Conservation (phyloP, 805 yeast genomes). For the Ogataea polymorpha region DNA sequence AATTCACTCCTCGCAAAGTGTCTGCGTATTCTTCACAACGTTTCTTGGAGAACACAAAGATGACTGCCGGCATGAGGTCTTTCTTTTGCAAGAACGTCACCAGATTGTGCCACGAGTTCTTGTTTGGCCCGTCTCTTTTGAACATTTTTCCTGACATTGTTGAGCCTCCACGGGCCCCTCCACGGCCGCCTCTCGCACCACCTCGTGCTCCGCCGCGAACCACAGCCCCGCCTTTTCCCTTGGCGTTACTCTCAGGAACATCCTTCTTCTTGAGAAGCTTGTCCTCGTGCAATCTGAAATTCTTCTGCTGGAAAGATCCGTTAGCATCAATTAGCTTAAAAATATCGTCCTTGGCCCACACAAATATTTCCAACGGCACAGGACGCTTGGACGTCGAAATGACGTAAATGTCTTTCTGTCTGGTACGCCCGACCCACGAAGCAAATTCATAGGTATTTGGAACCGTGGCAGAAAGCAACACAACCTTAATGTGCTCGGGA, state of each 20-base stretch:
- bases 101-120: slow-evolving; percentile 71
- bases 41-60: slow-evolving; percentile 91
- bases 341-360: slow-evolving; percentile 77
- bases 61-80: slow-evolving; percentile 82
- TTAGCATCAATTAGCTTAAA: slow-evolving; percentile 72
- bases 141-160: slow-evolving; percentile 31
- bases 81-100: slow-evolving; percentile 67
- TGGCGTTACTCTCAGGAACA: slow-evolving; percentile 10
- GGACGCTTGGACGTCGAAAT: slow-evolving; percentile 97
- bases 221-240: slow-evolving; percentile 33
- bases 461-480: slow-evolving; percentile 91
- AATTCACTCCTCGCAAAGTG: slow-evolving; percentile 67
- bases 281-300: slow-evolving; percentile 59
- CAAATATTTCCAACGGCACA: slow-evolving; percentile 82
- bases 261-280: slow-evolving; percentile 38
- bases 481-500: slow-evolving; percentile 93
- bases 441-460: slow-evolving; percentile 99
- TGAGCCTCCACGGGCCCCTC: slow-evolving; percentile 26
- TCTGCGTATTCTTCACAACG: slow-evolving; percentile 92
- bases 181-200: slow-evolving; percentile 29
- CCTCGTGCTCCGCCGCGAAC: slow-evolving; percentile 33
- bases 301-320: slow-evolving; percentile 63
- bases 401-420: slow-evolving; percentile 92
- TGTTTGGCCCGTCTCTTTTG: slow-evolving; percentile 66
- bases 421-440: slow-evolving; percentile 97